Evolutionary conservation across 441 rosid species (phyloP).

Genomic region (Macaranga tanarius): DNA sequence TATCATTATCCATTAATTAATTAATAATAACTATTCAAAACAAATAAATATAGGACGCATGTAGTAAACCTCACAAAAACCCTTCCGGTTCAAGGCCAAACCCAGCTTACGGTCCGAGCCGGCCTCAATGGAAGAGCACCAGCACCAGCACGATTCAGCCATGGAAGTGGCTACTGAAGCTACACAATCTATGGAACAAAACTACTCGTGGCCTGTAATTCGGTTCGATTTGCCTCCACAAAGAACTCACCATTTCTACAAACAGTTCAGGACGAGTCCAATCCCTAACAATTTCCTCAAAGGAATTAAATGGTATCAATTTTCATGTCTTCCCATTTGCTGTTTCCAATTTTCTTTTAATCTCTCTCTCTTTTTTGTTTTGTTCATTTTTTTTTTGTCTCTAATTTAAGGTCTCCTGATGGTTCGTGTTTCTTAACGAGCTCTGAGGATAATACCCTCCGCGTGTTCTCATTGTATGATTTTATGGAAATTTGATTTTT

Average conservation of each 20-base stretch:
- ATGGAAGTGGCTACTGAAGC: constrained; percentile 27
- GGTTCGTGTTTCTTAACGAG: constrained; percentile 70
- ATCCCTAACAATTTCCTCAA: constrained; percentile 82
- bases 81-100: constrained; percentile 2
- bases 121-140: constrained; percentile 40
- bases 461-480: constrained; percentile 55
- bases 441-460: constrained; percentile 68
- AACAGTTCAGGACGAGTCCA: constrained; percentile 50
- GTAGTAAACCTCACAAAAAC: constrained; percentile 13
- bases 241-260: constrained; percentile 55
- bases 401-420: constrained; percentile 67
- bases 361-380: background rate
- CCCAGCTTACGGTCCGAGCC: background rate
- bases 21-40: too few relatives aligned
- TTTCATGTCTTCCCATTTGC: background rate
- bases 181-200: constrained; percentile 23
- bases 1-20: too few relatives aligned
- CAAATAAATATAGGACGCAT: too few relatives aligned
- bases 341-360: background rate
- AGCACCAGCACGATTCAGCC: constrained; percentile 22
- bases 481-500: background rate
- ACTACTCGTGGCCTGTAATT: constrained; percentile 46
- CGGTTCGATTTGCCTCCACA: constrained; percentile 62
- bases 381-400: background rate
- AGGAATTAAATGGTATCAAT: constrained; percentile 69